Base-by-base conservation (phyloP, 441 rosid species). In the Capsella rubella region DNA sequence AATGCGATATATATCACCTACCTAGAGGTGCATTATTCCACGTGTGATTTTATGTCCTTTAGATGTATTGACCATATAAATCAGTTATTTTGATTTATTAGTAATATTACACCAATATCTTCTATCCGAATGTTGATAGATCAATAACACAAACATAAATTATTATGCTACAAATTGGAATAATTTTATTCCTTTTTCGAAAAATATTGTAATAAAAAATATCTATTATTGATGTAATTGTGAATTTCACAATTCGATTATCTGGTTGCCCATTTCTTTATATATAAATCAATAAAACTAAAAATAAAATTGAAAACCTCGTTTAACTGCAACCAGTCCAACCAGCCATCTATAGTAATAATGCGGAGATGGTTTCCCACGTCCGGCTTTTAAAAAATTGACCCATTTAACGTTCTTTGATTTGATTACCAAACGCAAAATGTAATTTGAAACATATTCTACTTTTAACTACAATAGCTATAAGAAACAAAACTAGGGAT, bases 1-100 rank as follows among this genome's bases (percentile, higher is more conserved):
- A 21, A 18, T 55, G 21, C 51, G 31, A 60, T 51, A 28, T 51
- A 28, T 45, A 15, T 50, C 40, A 72, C 75, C 69, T 62, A 72
- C 54, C 50, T 72, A 53, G 57, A 62, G 54, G 15, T 62, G 45
- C 13, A 39, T 21, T 21, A 52, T 8, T 35, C 51, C 71, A 65
- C 66, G 59, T 64, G 71, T 21, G 13, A 55, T 47, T 47, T 3
- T 12, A 73, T 64, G 40, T 43, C 29, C 27, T 63, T 40, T 11
- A 16, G 18, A n/a, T 6, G 6, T 6, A 2, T n/a, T 18, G 3
- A 45, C 2, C 28, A n/a, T 46, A 46, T 6, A 10, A 7, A 6
- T 15, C 50, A 16, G 27, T 16, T 49, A 49, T 8, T 47, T 7
- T 47, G n/a, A n/a, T 47, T 3, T 47, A n/a, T 2, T n/a, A 14